A percentile compares a stretch with the other conserved stretches of the same genome.
phyloP scores from a whole-genome alignment of 129 eudicot species.

The Oenanthe sinensis region DNA sequence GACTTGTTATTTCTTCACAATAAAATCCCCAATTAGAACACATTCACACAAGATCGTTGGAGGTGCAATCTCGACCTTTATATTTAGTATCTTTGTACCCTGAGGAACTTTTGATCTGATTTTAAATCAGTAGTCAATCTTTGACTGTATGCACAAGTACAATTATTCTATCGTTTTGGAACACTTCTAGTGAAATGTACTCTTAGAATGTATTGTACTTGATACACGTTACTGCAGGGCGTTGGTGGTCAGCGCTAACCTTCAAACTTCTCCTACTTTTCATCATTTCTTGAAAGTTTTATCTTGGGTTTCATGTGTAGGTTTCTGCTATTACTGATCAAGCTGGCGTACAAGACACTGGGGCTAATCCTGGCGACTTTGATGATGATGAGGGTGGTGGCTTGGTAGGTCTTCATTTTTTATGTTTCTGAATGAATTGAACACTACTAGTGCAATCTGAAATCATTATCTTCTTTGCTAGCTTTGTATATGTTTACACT shows the following conservation, averaged over 20 bases:
- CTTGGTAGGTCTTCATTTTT: conserved; percentile 44
- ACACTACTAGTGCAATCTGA: neutral
- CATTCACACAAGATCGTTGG: neutral
- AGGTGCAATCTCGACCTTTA: neutral
- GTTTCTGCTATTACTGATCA: conserved; percentile 85
- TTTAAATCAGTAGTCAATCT: neutral
- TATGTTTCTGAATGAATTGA: neutral
- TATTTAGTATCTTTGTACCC: neutral
- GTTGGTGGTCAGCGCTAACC: neutral
- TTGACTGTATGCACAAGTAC: neutral
- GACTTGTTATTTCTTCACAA: neutral
- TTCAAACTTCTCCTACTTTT: neutral
- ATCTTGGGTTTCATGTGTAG: conserved; percentile 22
- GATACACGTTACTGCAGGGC: neutral
- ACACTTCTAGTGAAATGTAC: neutral
- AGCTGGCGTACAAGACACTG: conserved; percentile 71
- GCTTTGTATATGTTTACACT: neutral
- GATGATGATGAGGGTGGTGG: conserved; percentile 93
- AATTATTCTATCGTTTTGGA: neutral
- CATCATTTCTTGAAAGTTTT: neutral
- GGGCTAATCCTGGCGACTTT: conserved; percentile 67
- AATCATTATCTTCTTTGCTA: neutral
- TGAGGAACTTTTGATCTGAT: neutral
- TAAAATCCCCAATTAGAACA: neutral
- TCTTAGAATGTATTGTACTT: neutral